Evolutionary conservation across 2,329 filamentous ascomycete species (phyloP).

Genomic region (Arthroderma sp.): DNA sequence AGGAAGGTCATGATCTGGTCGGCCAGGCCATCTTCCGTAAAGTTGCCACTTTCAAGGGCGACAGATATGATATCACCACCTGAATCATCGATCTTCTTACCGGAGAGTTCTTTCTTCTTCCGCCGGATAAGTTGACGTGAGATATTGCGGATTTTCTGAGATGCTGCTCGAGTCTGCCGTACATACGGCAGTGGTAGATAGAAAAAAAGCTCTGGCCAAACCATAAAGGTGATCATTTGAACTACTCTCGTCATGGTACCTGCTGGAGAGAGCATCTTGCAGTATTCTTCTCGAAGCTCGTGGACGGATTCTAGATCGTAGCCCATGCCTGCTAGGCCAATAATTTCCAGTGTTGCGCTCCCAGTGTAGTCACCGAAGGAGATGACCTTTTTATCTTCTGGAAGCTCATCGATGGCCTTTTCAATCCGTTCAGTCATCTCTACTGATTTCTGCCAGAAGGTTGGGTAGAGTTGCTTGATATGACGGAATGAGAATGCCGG

Average conservation of each 20-base stretch:
- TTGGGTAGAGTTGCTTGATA: slow-evolving; percentile 69
- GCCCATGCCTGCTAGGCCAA: slow-evolving; percentile 59
- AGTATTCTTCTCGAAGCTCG: slow-evolving; percentile 38
- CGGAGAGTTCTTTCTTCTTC: slow-evolving; percentile 50
- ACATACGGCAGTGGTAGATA: slow-evolving; percentile 61
- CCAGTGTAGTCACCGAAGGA: slow-evolving; percentile 49
- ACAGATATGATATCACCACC: slow-evolving; percentile 63
- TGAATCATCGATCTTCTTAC: slow-evolving; percentile 23
- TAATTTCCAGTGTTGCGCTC: slow-evolving; percentile 61
- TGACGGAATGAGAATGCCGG: slow-evolving; percentile 80
- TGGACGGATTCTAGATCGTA: slow-evolving; percentile 53
- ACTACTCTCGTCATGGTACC: slow-evolving; percentile 6
- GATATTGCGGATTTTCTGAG: slow-evolving; percentile 48
- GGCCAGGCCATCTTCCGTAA: slow-evolving; percentile 66
- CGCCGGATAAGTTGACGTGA: slow-evolving; percentile 57
- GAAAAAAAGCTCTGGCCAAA: slow-evolving; percentile 51
- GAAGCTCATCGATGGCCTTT: slow-evolving; percentile 28
- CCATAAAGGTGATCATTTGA: slow-evolving; percentile 44
- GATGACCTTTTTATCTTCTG: slow-evolving; percentile 39
- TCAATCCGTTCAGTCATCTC: slow-evolving; percentile 54
- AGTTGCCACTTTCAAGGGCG: slow-evolving; percentile 62
- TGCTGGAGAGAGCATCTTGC: slow-evolving; percentile 18
- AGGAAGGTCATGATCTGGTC: slow-evolving; percentile 88
- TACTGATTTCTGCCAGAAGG: slow-evolving; percentile 68
- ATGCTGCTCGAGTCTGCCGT: slow-evolving; percentile 47